phyloP scores from a whole-genome alignment of 345 rosid species.

The Lepidium didymum region DNA sequence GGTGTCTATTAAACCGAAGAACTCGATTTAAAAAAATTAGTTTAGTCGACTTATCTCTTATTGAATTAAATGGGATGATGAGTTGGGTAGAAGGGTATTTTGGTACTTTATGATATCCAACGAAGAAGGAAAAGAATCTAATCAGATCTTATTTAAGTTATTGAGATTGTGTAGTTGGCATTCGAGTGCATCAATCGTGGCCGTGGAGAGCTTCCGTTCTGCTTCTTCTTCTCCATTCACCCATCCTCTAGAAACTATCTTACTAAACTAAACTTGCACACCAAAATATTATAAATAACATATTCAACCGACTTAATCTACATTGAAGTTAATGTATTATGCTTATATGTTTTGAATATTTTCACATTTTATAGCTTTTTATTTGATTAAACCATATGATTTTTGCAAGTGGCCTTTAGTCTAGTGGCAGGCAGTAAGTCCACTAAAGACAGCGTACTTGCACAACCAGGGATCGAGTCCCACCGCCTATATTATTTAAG shows the following conservation, averaged over 20 bases:
- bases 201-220: conserved; percentile 13
- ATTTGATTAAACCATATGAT: no score
- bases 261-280: not conserved
- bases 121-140: not conserved
- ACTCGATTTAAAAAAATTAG: not conserved
- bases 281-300: not conserved
- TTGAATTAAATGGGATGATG: not conserved
- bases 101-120: not conserved
- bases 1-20: no score
- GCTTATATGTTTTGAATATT: not conserved
- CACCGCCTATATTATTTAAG: no score
- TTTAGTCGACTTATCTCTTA: not conserved
- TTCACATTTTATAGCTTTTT: not conserved
- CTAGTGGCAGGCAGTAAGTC: no score
- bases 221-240: not conserved
- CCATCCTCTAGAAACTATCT: not conserved
- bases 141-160: not conserved
- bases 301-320: not conserved
- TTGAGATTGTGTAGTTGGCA: conserved; percentile 10
- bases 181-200: conserved; percentile 25
- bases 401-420: no score
- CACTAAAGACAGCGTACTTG: no score
- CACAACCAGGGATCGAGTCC: no score
- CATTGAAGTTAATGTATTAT: not conserved
- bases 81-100: not conserved